phyloP scores from a whole-genome alignment of 148 eudicot species.

The Hydrangea macrophylla region DNA sequence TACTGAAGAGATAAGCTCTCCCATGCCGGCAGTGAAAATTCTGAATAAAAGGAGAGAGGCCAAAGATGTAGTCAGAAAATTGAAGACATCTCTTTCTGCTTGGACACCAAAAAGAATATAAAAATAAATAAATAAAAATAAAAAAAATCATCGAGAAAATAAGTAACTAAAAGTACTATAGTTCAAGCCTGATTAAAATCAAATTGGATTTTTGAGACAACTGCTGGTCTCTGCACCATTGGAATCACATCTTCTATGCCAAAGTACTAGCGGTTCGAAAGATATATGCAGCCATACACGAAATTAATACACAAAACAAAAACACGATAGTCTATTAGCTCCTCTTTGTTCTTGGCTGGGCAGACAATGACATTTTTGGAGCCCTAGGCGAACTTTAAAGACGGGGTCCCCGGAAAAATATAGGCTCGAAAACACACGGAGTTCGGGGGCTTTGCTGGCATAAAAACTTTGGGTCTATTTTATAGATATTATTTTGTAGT shows the following conservation, averaged over 20 bases:
- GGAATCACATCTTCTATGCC: background rate
- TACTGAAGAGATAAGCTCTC: slow-evolving; percentile 92
- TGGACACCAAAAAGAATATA: background rate
- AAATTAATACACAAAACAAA: background rate
- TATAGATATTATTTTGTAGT: too few relatives aligned
- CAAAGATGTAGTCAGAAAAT: slow-evolving; percentile 30
- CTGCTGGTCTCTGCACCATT: background rate
- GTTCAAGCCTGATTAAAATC: background rate
- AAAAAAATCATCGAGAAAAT: background rate
- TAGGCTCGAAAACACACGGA: too few relatives aligned
- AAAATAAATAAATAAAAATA: background rate
- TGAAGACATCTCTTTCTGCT: too few relatives aligned
- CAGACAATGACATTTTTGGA: too few relatives aligned
- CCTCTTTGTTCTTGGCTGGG: too few relatives aligned
- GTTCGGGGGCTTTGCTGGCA: too few relatives aligned
- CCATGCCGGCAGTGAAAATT: slow-evolving; percentile 83
- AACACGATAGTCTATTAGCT: too few relatives aligned
- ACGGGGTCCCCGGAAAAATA: too few relatives aligned
- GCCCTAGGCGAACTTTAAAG: too few relatives aligned
- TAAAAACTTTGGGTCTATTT: too few relatives aligned
- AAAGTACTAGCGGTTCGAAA: background rate
- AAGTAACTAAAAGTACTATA: background rate
- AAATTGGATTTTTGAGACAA: background rate
- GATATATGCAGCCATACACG: background rate
- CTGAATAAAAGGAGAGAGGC: slow-evolving; percentile 52